Conservation (phyloP, 2,329 filamentous ascomycete species). For the Hypoxylon sp. region DNA sequence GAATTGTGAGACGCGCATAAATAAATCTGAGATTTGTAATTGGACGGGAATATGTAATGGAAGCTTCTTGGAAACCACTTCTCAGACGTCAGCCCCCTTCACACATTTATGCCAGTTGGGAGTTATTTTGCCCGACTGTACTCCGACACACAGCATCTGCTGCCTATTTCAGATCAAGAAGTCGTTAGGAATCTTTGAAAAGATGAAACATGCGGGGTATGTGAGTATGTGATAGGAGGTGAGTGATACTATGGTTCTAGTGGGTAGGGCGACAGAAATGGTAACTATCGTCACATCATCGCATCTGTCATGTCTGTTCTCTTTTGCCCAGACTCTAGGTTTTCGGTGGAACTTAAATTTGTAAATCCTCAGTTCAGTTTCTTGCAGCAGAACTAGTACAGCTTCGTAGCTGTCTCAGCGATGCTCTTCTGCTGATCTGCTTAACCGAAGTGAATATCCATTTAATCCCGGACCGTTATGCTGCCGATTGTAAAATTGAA, state of each 20-base stretch:
- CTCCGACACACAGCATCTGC: constrained; percentile 11
- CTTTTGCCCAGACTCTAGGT: neutral
- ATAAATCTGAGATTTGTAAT: constrained; percentile 17
- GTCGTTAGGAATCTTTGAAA: constrained; percentile 16
- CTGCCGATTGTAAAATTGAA: constrained; percentile 27
- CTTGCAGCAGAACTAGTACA: constrained; percentile 27
- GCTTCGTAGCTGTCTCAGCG: constrained; percentile 8
- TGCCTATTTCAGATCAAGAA: constrained; percentile 13
- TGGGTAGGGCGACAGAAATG: constrained; percentile 15
- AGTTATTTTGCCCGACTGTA: constrained; percentile 6
- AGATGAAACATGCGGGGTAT: constrained; percentile 45
- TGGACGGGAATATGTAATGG: constrained; percentile 31
- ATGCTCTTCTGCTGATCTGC: constrained; percentile 22
- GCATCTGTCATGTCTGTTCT: constrained; percentile 12
- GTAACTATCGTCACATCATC: constrained; percentile 24
- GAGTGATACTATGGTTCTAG: constrained; percentile 13
- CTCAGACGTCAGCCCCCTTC: constrained; percentile 33
- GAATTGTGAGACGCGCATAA: constrained; percentile 31
- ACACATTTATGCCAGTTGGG: constrained; percentile 16
- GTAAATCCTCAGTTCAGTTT: constrained; percentile 29
- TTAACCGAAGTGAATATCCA: constrained; percentile 36
- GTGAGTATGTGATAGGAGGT: constrained; percentile 37
- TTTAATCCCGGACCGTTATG: constrained; percentile 24
- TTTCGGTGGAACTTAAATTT: constrained; percentile 22
- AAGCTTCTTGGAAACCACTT: constrained; percentile 41